Percentiles rank a stretch among this genome's conserved stretches.
Conservation (phyloP, 352 stramenopile genomes). For the Phytophthora fragariae region DNA sequence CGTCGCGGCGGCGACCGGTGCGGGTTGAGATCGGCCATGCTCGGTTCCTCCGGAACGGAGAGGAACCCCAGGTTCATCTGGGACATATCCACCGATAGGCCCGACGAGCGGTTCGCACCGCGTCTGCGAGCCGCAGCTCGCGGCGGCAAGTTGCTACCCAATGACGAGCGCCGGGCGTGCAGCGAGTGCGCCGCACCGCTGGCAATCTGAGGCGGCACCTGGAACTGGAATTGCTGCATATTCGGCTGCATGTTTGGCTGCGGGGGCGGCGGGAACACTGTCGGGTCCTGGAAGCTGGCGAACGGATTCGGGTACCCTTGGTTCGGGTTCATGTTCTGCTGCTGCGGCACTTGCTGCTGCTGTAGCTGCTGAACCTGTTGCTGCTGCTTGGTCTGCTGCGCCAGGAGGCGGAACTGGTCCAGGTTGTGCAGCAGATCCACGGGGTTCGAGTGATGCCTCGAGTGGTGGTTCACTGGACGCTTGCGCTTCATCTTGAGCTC, state of each 20-base stretch:
- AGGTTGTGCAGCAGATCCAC: constrained; percentile 82
- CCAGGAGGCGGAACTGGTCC: constrained; percentile 74
- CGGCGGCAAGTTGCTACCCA: constrained; percentile 50
- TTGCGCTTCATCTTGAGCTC: constrained; percentile 88
- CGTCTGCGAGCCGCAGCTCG: constrained; percentile 41
- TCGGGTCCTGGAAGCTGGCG: constrained; percentile 43
- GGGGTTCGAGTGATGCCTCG: constrained; percentile 77
- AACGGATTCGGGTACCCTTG: constrained; percentile 46
- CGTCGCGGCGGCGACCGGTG: constrained; percentile 36
- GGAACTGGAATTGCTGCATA: constrained; percentile 57
- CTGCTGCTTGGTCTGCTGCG: constrained; percentile 66
- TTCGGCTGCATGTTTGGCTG: constrained; percentile 42
- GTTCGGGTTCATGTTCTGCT: constrained; percentile 40
- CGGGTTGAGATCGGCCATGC: constrained; percentile 47
- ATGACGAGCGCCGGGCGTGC: constrained; percentile 58
- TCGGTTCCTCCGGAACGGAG: constrained; percentile 68
- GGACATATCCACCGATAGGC: constrained; percentile 85
- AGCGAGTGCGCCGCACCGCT: constrained; percentile 67
- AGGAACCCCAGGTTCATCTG: constrained; percentile 83
- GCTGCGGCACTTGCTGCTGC: constrained; percentile 35
- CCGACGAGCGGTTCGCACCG: constrained; percentile 62
- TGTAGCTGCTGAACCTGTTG: constrained; percentile 41
- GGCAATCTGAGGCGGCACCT: constrained; percentile 62
- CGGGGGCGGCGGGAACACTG: constrained; percentile 30
- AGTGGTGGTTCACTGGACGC: constrained; percentile 59